Evolutionary conservation across 148 eudicot genomes (phyloP), one percentile per base, ranked within the genome.

Genomic region (Silene uniflora): DNA sequence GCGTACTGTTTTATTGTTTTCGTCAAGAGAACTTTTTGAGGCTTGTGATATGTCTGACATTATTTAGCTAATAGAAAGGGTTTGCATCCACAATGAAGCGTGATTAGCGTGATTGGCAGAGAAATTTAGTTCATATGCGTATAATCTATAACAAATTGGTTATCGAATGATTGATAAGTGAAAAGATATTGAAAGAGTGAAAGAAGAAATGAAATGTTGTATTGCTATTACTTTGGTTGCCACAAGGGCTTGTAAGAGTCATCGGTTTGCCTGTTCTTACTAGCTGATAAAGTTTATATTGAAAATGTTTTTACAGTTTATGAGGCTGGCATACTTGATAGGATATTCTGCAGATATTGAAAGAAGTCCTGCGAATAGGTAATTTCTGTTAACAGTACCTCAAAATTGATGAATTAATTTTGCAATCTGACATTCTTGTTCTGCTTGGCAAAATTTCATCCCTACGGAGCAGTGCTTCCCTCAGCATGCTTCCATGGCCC

Each of bases 401-500:
- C 27, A 21, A 24, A 65, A 60, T 67, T 60, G 69, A 47, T 54
- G 16, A 46, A 44, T 42, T 61, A 52, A 10, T 44, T 46, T 24
- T 72, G 76, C 67, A 19, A 71, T 59, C 67, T 23, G 62, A 62
- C 32, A 18, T 32, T 68, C 2, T 62, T 69, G 21, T 61, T 47
- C 55, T 76, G 39, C 62, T 39, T 29, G 49, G 58, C 55, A 10
- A 25, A 55, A 17, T 77, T 63, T 10, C 44, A 17, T 79, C 79
- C 75, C 39, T 18, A 73, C 55, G 72, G 77, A 75, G 69, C 88
- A 94, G 98, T 81, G 97, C 96, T 77, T 83, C 89, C 59, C 91
- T 94, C 73, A 94, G 98, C 86, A 89, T 92, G 91, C 86, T 91
- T 49, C 97, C 98, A 19, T 94, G 98, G 98, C 97, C 98, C 66